Conservation (phyloP, 129 eudicot genomes). For the Oenanthe sinensis region DNA sequence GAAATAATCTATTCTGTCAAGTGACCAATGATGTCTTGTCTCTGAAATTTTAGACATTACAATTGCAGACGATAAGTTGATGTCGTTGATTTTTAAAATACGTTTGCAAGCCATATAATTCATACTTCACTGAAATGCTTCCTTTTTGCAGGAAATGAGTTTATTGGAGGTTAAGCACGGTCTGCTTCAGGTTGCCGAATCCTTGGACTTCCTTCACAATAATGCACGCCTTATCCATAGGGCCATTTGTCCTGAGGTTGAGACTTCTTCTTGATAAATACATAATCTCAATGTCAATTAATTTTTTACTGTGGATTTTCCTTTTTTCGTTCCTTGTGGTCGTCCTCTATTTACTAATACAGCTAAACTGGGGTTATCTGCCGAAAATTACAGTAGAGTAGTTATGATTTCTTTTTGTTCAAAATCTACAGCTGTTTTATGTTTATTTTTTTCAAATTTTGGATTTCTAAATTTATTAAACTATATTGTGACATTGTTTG, state of each 20-base stretch:
- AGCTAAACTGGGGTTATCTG: not conserved
- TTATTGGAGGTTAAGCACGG: constrained; percentile 97
- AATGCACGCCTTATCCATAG: constrained; percentile 89
- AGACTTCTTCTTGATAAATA: not conserved
- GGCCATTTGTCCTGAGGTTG: constrained; percentile 88
- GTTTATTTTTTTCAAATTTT: too few relatives aligned
- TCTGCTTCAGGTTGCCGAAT: constrained; percentile 84
- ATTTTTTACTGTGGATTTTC: not conserved
- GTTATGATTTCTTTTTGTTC: too few relatives aligned
- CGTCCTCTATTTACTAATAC: not conserved
- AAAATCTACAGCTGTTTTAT: too few relatives aligned
- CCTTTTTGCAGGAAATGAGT: constrained; percentile 77
- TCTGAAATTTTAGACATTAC: not conserved
- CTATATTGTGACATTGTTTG: not conserved
- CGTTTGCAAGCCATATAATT: not conserved
- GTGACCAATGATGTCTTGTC: not conserved
- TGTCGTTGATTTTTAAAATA: not conserved
- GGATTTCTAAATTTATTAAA: too few relatives aligned
- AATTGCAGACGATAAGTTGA: not conserved
- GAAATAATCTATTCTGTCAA: not conserved
- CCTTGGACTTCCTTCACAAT: constrained; percentile 85
- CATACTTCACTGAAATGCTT: constrained; percentile 12
- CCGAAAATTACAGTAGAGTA: not conserved
- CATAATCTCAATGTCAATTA: not conserved
- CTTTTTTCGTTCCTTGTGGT: not conserved